phyloP scores from a whole-genome alignment of 2,329 filamentous ascomycete genomes.

The Rugonectria rugulosa region DNA sequence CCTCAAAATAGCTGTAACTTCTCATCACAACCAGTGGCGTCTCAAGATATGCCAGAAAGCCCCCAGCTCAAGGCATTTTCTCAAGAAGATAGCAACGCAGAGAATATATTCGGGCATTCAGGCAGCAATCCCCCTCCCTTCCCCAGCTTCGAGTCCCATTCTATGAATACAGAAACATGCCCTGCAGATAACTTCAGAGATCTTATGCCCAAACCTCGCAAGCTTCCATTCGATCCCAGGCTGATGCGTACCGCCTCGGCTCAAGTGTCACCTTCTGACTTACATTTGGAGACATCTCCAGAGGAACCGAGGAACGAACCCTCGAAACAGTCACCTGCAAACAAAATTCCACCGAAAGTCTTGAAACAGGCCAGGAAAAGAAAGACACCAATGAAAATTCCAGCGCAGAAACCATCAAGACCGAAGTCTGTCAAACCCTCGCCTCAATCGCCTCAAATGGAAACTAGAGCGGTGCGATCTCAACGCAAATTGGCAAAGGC shows the following conservation, averaged over 20 bases:
- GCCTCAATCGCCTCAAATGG: no score
- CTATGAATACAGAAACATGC: background rate
- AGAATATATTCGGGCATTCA: no score
- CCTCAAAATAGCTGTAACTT: background rate
- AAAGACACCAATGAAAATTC: background rate
- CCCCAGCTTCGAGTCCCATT: background rate
- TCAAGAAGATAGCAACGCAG: no score
- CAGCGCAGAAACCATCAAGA: background rate
- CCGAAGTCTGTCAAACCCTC: background rate
- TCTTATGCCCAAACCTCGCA: slow-evolving; percentile 42
- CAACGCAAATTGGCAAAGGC: no score
- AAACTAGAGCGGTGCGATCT: no score
- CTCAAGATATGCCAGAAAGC: background rate
- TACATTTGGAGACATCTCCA: background rate
- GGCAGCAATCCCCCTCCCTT: no score
- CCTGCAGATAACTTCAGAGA: slow-evolving; percentile 32
- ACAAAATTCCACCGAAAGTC: background rate
- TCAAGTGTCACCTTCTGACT: background rate
- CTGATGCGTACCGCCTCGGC: background rate
- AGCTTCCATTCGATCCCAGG: slow-evolving; percentile 38
- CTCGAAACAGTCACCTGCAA: background rate
- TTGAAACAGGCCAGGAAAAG: background rate
- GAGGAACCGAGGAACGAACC: background rate
- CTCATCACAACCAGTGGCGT: background rate
- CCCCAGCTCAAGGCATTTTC: background rate